Base-by-base conservation (phyloP, 768 basidiomycete species). In the Boletus subcaerulescens region DNA sequence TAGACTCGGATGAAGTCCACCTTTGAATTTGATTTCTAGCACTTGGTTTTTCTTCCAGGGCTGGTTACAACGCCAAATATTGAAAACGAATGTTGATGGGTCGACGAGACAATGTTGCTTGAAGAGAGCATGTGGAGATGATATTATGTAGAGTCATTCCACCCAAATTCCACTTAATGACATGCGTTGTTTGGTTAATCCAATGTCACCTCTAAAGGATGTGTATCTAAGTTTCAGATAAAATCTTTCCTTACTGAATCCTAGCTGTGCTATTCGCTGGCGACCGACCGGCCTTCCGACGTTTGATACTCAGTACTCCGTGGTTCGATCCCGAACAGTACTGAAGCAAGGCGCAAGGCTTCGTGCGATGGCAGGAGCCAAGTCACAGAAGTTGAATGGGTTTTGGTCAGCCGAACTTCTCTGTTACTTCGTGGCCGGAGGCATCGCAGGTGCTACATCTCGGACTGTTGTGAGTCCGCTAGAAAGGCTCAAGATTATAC, bases 401-500 rank as follows among this genome's bases (percentile, higher is more conserved):
- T 69, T 69, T 31, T 69, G 60, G 63, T 49, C 68, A 26, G 65
- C 67, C 44, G 67, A 72, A 33, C 58, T 71, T 38, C 54, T 65
- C n/a, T 71, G 78, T 43, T 83, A 82, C 60, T 82, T 82, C 62
- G 72, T 82, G 54, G 81, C 82, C 1, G 81, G 81, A 35, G 81
- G 81, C 31, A 52, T 77, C 49, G 81, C 81, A 32, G 81, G 81
- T 29, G 81, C 82, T 35, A 85, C 91, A 10, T 92, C 89, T 55
- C 77, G 95, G 51, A 97, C 95, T 3, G 91, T 97, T 14, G 96
- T 98, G 46, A 88, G 85, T 61, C 96, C 95, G 11, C 71, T 98
- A 14, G 94, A 98, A 65, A 76, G 96, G 55, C 77, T 98, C 51
- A 99, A 99, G 73, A 98, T 99, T 66, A 97, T 99, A 57, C 87